Base-by-base conservation (phyloP, 202 grass and related monocot species). In the Eragrostis tef region DNA sequence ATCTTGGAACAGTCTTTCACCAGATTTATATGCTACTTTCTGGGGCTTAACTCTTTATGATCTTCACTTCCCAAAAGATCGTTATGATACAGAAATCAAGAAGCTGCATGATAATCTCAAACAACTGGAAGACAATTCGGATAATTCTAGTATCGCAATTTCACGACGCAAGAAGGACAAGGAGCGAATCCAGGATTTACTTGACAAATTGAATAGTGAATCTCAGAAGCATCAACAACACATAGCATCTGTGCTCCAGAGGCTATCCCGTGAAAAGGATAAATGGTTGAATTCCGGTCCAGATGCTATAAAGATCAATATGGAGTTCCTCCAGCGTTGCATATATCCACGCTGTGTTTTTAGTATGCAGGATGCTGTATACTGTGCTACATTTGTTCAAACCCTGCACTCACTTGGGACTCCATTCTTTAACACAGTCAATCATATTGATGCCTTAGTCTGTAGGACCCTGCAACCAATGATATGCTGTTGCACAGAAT, bases 11-110 rank as follows among this genome's bases (percentile, higher is more conserved):
- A 86, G 89, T 79, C 90, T 99, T 62, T 99, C 96, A 67, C 83
- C 96, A 75, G 93, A 99, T 82, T 44, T 99, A n/a, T 95, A 99
- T 87, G 85, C 88, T 77, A 99, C 92, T 79, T 99, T 99, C 78
- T 99, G 96, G 96, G 93, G 96, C 42, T 85, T 99, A 84, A 95
- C 96, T 44, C 91, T 99, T 7, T 99, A 99, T 83, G 96, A 99
- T 62, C 93, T 99, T 63, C 79, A 90, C 74, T 90, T 99, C 54
- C 96, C 93, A 60, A 95, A 91, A 99, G 86, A 83, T 42, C 87
- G 93, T 53, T 99, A 99, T 61, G 96, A 99, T 64, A 83, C 92
- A 87, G 96, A 99, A 88, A 90, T 93, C 34, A 88, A 83, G 70
- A 99, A 99, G 71, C 83, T 95, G 60, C 93, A 93, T 85, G 82